phyloP scores from a whole-genome alignment of 2,329 filamentous ascomycete genomes.

The Coniochaeta sp. region DNA sequence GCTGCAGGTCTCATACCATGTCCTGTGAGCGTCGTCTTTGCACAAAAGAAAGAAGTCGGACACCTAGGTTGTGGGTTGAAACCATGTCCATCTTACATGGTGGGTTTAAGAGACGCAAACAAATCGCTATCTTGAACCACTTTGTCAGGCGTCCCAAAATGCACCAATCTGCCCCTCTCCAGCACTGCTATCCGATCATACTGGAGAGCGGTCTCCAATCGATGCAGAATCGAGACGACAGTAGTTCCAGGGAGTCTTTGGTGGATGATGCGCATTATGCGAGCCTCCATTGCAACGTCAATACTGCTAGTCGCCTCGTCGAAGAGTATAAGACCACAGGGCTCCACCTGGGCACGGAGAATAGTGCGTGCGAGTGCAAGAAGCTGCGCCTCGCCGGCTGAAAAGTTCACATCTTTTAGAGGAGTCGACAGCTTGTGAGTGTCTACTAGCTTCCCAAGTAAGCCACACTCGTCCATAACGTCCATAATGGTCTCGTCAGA shows the following conservation, averaged over 20 bases:
- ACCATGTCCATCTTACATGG: background rate
- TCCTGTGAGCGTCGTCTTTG: too few species aligned
- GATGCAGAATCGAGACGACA: background rate
- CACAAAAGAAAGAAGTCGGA: too few species aligned
- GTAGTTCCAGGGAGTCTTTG: background rate
- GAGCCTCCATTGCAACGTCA: conserved; percentile 1
- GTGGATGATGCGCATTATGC: background rate
- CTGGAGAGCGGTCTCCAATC: background rate
- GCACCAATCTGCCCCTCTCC: background rate
- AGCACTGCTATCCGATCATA: background rate
- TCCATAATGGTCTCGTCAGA: conserved; percentile 21
- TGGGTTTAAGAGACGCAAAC: background rate
- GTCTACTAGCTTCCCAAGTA: conserved; percentile 26
- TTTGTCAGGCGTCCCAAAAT: background rate
- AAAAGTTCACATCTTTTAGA: conserved; percentile 20
- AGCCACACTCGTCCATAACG: conserved; percentile 30
- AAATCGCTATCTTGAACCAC: background rate
- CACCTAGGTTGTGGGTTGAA: too few species aligned
- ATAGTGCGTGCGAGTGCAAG: conserved; percentile 42
- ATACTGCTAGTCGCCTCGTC: conserved; percentile 27
- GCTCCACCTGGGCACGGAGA: conserved; percentile 53
- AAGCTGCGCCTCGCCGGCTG: conserved; percentile 32
- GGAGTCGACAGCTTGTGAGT: conserved; percentile 21
- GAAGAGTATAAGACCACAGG: conserved; percentile 53
- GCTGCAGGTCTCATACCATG: too few species aligned